Conservation (phyloP, 768 basidiomycete species). For the Hortiboletus flavorubellus region DNA sequence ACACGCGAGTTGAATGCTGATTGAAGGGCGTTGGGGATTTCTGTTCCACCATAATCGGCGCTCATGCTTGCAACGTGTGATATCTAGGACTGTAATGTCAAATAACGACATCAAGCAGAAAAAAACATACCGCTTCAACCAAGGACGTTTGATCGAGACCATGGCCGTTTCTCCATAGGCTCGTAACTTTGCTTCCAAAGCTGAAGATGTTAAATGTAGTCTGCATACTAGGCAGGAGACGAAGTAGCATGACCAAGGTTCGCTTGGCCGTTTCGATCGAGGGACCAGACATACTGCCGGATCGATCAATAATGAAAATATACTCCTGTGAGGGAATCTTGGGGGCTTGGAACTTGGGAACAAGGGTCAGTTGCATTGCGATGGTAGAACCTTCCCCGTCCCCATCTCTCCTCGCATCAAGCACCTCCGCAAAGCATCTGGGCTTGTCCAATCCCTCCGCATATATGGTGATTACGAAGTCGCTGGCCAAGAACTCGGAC, state of each 20-base stretch:
- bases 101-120: neutral
- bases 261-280: slow-evolving; percentile 47
- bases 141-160: slow-evolving; percentile 32
- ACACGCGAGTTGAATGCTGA: slow-evolving; percentile 36
- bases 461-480: slow-evolving; percentile 50
- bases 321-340: slow-evolving; percentile 49
- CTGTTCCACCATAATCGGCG: slow-evolving; percentile 50
- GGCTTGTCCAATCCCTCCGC: slow-evolving; percentile 51
- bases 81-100: slow-evolving; percentile 32
- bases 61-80: slow-evolving; percentile 38
- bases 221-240: slow-evolving; percentile 41
- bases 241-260: slow-evolving; percentile 46
- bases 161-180: slow-evolving; percentile 37
- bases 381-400: slow-evolving; percentile 28
- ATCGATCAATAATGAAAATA: slow-evolving; percentile 59
- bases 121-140: slow-evolving; percentile 33
- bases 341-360: slow-evolving; percentile 48
- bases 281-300: slow-evolving; percentile 46
- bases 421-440: slow-evolving; percentile 53
- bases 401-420: slow-evolving; percentile 11
- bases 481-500: slow-evolving; percentile 38
- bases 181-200: slow-evolving; percentile 37
- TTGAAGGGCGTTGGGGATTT: slow-evolving; percentile 42
- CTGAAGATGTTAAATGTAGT: slow-evolving; percentile 57
- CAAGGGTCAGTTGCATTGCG: slow-evolving; percentile 52